Conservation (phyloP, 176 grass and related monocot species). For the Oryza brachyantha region DNA sequence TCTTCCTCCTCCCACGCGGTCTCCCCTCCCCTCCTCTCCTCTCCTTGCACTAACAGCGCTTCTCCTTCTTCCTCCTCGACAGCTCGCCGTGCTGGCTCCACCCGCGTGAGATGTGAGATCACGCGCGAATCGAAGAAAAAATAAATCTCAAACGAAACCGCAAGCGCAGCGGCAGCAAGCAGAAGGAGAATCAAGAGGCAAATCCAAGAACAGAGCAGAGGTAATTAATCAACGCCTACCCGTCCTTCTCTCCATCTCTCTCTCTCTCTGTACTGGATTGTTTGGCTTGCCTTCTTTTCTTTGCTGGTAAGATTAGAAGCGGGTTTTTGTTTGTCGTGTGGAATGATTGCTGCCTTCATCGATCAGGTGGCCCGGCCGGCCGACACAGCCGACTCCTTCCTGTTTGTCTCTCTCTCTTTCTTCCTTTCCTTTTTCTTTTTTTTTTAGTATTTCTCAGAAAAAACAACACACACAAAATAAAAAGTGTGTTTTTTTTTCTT, state of each 20-base stretch:
- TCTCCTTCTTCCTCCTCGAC: neutral
- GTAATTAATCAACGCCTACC: neutral
- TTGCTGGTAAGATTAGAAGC: neutral
- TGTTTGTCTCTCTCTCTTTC: neutral
- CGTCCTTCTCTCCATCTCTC: neutral
- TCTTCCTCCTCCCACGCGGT: neutral
- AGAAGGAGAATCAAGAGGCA: neutral
- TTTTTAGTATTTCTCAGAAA: neutral
- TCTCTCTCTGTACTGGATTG: neutral
- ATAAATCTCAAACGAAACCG: neutral
- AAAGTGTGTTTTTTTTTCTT: no score
- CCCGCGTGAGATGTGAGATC: conserved; percentile 13
- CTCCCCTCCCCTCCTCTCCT: neutral
- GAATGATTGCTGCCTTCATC: neutral
- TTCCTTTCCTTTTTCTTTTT: neutral
- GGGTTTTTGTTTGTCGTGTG: neutral
- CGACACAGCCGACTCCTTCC: neutral
- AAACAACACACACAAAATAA: neutral
- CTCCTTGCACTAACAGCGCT: neutral
- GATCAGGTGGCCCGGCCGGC: neutral
- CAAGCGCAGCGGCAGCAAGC: neutral
- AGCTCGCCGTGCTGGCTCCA: neutral
- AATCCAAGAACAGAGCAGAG: neutral
- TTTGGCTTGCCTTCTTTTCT: neutral
- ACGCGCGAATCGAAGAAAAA: neutral